Base-by-base conservation (phyloP, 208 protist species). In the Crithidia acanthocephali region DNA sequence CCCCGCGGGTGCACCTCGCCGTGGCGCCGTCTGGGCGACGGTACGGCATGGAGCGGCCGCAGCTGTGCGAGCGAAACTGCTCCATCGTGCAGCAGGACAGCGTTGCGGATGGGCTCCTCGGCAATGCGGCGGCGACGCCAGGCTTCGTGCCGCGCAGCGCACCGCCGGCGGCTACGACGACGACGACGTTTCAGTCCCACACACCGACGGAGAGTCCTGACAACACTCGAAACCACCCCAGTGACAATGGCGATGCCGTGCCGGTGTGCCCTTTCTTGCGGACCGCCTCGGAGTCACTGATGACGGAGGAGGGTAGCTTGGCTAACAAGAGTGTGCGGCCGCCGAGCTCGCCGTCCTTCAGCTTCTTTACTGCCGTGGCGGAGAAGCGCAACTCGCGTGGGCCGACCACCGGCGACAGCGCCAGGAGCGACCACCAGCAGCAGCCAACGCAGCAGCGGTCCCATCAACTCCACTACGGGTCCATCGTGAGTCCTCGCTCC, bases 301-400 rank as follows among this genome's bases (percentile, higher is more conserved):
- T 15, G n/a, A 30, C 23, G 28, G 35, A 45, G 16, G 45, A 53
- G 32, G 16, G 47, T 20, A 32, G 25, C 15, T 56, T 32, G 1
- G 2, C 48, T 9, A 18, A 30, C 40, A 50, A 37, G 27, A 53
- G 44, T 11, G 23, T 51, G 2, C 64, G 47, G 22, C 48, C 72
- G 30, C 56, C 57, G 9, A 72, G 57, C 51, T 68, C 72, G 22
- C 72, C 72, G 9, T 77, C 64, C 64, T 77, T 77, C 37, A 60
- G 63, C 28, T 68, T 60, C 58, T 77, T 77, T 33, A 40, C 72
- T 8, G n/a, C 28, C 2, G 61, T 56, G 32, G 30, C 22, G 9
- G 61, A 66, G 47, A 27, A 33, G 61, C 61, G 47, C 10, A 4
- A 52, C 42, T 53, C 44, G 47, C 61, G 61, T 23, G 2, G 3